phyloP scores from a whole-genome alignment of 345 rosid genomes.

The Rhodomyrtus tomentosa region DNA sequence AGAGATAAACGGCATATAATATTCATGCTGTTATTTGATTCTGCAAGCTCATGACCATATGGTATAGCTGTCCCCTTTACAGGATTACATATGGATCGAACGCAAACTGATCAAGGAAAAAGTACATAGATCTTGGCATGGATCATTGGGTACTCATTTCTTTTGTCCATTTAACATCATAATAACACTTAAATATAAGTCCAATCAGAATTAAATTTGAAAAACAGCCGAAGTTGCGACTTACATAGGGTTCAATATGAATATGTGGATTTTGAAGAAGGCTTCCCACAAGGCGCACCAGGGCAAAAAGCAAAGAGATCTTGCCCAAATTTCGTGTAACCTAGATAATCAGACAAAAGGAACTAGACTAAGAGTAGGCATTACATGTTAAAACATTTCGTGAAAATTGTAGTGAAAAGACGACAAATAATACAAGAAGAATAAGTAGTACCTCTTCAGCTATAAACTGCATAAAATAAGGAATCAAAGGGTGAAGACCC shows the following conservation, averaged over 20 bases:
- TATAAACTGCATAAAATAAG: conserved; percentile 54
- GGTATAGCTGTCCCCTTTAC: neutral
- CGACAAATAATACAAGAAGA: neutral
- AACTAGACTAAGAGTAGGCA: conserved; percentile 2
- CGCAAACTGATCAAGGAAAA: neutral
- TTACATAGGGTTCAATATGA: conserved; percentile 83
- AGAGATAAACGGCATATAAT: neutral
- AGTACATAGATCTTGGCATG: neutral
- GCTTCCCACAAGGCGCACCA: conserved; percentile 61
- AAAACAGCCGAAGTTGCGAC: conserved; percentile 5
- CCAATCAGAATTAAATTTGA: neutral
- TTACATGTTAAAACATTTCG: neutral
- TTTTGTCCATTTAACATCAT: neutral
- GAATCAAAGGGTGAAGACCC: conserved; percentile 70
- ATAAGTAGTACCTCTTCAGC: conserved; percentile 50
- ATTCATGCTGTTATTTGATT: neutral
- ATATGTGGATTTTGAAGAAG: conserved; percentile 71
- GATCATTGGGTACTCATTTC: neutral
- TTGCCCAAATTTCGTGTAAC: conserved; percentile 48
- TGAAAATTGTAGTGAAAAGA: neutral
- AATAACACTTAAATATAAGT: neutral
- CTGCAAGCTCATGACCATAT: neutral
- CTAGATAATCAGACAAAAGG: conserved; percentile 21
- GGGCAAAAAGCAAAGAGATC: conserved; percentile 40
- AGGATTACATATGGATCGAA: neutral